These are phyloP conservation scores for Echium plantagineum DNA, from an alignment of 257 asterid genomes.

Conservation along the genomic window DNA sequence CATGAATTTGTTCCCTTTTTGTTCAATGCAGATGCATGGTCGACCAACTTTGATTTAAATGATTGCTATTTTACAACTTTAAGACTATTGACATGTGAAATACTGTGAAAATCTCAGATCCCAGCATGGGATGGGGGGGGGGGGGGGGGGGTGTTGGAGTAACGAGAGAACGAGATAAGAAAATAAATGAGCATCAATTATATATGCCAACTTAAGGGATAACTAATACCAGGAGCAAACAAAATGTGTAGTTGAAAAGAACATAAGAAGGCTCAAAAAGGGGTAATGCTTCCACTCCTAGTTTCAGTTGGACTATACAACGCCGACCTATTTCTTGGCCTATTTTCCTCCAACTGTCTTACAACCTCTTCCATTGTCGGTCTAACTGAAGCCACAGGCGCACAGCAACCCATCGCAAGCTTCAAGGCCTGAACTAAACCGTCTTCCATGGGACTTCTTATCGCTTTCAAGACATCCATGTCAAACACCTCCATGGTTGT, in stretches of 20 bases:
- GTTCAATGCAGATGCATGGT: slow-evolving; percentile 4
- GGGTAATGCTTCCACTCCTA: slow-evolving; percentile 94
- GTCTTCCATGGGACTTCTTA: slow-evolving; percentile 91
- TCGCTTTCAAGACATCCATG: slow-evolving; percentile 66
- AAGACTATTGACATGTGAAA: not conserved
- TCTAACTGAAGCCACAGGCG: slow-evolving; percentile 78
- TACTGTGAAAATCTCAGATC: not conserved
- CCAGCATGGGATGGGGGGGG: not conserved
- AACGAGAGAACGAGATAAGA: not conserved
- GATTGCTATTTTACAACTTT: not conserved
- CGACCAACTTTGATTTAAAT: not conserved
- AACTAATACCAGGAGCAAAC: slow-evolving; percentile 12
- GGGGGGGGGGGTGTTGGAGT: not conserved
- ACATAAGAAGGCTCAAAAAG: slow-evolving; percentile 41
- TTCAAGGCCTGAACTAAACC: slow-evolving; percentile 90
- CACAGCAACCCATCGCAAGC: slow-evolving; percentile 98
- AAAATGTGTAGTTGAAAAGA: slow-evolving; percentile 19
- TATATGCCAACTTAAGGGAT: slow-evolving; percentile 12
- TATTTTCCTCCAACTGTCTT: slow-evolving; percentile 89
- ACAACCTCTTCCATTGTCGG: slow-evolving; percentile 94
- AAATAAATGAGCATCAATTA: not conserved
- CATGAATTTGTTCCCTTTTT: not conserved
- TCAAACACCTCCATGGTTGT: slow-evolving; percentile 94
- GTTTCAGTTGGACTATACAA: slow-evolving; percentile 94
- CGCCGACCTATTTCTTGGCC: slow-evolving; percentile 94